A percentile compares a stretch with the other conserved stretches of the same genome.
phyloP scores from a whole-genome alignment of 345 rosid genomes.

The Citrus trifoliata region DNA sequence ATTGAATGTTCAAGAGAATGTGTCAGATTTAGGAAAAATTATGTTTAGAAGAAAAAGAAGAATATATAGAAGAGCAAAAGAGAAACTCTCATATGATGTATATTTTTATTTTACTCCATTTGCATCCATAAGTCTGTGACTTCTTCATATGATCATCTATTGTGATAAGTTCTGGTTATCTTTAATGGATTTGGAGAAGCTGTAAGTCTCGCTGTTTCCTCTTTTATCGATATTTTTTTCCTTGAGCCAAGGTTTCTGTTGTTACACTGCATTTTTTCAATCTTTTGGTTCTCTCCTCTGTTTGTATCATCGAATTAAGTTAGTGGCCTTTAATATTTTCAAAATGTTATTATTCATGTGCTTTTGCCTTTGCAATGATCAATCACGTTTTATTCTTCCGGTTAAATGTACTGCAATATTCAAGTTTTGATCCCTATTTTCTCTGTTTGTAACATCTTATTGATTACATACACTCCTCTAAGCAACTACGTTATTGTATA shows the following conservation, averaged over 20 bases:
- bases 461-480: not conserved
- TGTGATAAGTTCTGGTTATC: not conserved
- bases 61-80: not conserved
- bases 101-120: not conserved
- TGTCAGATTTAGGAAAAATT: not conserved
- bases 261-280: not conserved
- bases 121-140: not conserved
- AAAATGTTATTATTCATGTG: not conserved
- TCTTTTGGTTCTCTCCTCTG: not conserved
- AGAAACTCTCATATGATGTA: not conserved
- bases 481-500: not conserved
- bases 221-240: not conserved
- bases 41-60: not conserved
- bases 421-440: not conserved
- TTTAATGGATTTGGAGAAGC: not conserved
- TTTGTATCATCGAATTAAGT: not conserved
- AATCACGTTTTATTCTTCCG: not conserved
- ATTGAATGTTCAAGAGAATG: not conserved
- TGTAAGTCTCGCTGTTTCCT: not conserved
- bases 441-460: not conserved
- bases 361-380: not conserved
- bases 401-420: not conserved
- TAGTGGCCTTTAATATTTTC: not conserved
- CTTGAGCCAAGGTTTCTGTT: not conserved
- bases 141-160: not conserved